Percentiles rank a stretch among this genome's conserved stretches.
phyloP scores from a whole-genome alignment of 2,329 filamentous ascomycete species.

The Nigrospora sphaerica region DNA sequence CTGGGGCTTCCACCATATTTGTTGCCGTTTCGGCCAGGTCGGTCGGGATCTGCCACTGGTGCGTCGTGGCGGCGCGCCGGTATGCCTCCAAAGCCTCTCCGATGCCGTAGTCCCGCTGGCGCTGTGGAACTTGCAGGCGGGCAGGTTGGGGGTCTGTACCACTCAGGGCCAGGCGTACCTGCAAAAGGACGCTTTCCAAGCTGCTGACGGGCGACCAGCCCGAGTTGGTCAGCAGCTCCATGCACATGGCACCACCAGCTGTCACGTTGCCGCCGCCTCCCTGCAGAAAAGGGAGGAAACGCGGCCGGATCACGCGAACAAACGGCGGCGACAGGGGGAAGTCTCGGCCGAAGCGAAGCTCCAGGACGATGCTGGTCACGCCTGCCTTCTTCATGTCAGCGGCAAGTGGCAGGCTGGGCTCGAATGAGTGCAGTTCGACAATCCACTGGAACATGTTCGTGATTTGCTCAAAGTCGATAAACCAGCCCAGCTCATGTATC shows the following conservation, averaged over 20 bases:
- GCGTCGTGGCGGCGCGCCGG: conserved; percentile 55
- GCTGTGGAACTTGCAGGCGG: conserved; percentile 40
- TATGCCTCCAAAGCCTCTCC: conserved; percentile 70
- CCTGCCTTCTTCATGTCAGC: conserved; percentile 61
- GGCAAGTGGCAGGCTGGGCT: conserved; percentile 59
- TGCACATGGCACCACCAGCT: conserved; percentile 72
- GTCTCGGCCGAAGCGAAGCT: conserved; percentile 70
- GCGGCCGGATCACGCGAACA: conserved; percentile 73
- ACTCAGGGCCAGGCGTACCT: conserved; percentile 71
- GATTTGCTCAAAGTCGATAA: conserved; percentile 60
- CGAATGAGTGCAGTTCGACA: conserved; percentile 80
- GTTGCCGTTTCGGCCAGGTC: conserved; percentile 41
- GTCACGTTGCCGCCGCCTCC: conserved; percentile 87
- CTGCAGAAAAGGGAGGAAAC: conserved; percentile 62
- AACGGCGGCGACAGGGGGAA: conserved; percentile 80
- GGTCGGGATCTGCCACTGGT: conserved; percentile 67
- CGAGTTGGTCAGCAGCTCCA: conserved; percentile 75
- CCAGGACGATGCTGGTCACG: conserved; percentile 65
- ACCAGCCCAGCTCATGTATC: conserved; percentile 71
- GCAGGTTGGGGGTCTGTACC: conserved; percentile 64
- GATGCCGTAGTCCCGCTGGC: conserved; percentile 51
- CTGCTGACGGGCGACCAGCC: conserved; percentile 71
- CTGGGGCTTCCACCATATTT: background rate
- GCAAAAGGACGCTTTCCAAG: conserved; percentile 73
- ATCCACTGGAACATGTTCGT: conserved; percentile 87